These are phyloP conservation scores for Venturia effusa DNA, from an alignment of 2,329 filamentous ascomycete genomes.

Conservation along the genomic window DNA sequence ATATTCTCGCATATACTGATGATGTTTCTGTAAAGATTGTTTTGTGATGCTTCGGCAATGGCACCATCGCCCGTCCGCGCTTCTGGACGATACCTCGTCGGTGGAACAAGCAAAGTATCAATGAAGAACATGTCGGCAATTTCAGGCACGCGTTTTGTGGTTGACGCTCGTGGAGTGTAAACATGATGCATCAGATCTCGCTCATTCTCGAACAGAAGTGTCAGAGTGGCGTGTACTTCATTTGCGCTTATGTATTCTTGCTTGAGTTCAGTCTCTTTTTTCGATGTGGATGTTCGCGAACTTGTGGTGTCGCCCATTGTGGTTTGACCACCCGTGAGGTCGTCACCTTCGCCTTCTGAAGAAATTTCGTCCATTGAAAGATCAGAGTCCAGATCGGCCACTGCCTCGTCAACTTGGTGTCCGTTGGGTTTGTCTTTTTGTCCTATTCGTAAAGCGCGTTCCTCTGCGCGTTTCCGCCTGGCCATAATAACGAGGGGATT, in stretches of 20 bases:
- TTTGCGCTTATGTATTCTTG: constrained; percentile 69
- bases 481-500: constrained; percentile 58
- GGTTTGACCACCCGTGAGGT: background rate
- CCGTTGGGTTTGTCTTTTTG: constrained; percentile 15
- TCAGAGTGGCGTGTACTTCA: constrained; percentile 71
- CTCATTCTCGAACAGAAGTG: constrained; percentile 76
- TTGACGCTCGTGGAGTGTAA: constrained; percentile 64
- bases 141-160: constrained; percentile 44
- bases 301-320: background rate
- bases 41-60: constrained; percentile 81
- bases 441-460: constrained; percentile 46
- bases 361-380: background rate
- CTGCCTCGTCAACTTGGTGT: constrained; percentile 49
- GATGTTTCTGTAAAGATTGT: constrained; percentile 77
- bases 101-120: constrained; percentile 74
- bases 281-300: constrained; percentile 29
- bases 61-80: constrained; percentile 63
- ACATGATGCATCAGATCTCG: constrained; percentile 73
- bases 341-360: constrained; percentile 7
- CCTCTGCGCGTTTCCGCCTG: constrained; percentile 45
- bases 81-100: constrained; percentile 84
- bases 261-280: constrained; percentile 23
- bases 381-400: constrained; percentile 46
- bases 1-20: constrained; percentile 64
- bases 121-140: constrained; percentile 91